Percentiles rank a stretch among this genome's conserved stretches.
Conservation (phyloP, 495 filamentous ascomycete species). For the Podospora tetraspora region DNA sequence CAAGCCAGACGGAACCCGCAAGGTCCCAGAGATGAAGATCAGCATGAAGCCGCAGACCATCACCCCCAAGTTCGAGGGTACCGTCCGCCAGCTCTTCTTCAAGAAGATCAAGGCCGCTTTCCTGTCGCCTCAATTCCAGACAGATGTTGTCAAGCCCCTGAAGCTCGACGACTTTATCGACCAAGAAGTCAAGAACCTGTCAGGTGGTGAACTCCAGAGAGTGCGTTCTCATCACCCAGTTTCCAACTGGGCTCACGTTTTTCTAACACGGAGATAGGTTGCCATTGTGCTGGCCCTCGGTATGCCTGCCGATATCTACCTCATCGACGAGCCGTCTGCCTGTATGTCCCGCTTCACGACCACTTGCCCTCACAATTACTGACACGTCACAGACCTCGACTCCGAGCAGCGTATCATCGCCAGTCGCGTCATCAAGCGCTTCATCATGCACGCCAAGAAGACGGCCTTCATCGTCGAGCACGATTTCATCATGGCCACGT, state of each 20-base stretch:
- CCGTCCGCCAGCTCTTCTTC: conserved; percentile 74
- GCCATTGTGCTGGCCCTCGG: conserved; percentile 95
- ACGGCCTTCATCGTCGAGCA: conserved; percentile 98
- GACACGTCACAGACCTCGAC: conserved; percentile 54
- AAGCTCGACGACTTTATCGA: conserved; percentile 99
- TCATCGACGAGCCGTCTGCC: conserved; percentile 73
- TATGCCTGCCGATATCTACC: conserved; percentile 94
- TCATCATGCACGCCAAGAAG: conserved; percentile 99
- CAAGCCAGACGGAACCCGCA: conserved; percentile 72
- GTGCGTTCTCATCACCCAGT: conserved; percentile 13
- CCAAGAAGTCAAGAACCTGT: conserved; percentile 97
- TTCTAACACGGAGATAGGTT: conserved; percentile 42
- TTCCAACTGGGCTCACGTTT: neutral
- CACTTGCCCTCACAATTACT: neutral
- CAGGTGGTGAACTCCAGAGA: conserved; percentile 97
- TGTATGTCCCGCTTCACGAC: conserved; percentile 18
- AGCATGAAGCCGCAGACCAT: conserved; percentile 99
- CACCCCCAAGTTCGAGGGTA: conserved; percentile 93
- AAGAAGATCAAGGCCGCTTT: conserved; percentile 93
- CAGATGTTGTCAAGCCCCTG: conserved; percentile 97
- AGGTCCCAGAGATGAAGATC: conserved; percentile 89
- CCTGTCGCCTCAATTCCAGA: conserved; percentile 95
- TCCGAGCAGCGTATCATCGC: conserved; percentile 98
- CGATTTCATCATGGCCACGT: conserved; percentile 99
- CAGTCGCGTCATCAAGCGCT: conserved; percentile 94